These are phyloP conservation scores for Carex cristatella DNA, from an alignment of 176 grass and related monocot genomes.

Conservation along the genomic window DNA sequence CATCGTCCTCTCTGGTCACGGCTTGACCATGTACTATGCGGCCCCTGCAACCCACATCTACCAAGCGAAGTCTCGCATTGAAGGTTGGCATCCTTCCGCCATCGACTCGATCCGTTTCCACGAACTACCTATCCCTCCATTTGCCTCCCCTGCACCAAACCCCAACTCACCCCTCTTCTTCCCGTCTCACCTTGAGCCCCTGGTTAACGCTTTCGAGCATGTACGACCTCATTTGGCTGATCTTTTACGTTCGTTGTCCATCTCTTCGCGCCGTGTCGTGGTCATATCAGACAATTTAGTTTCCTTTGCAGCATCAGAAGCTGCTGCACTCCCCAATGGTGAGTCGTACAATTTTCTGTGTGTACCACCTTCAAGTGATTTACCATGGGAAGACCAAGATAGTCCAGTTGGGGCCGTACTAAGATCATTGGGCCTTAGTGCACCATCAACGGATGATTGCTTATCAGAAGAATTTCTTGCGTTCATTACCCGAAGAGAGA, in stretches of 20 bases:
- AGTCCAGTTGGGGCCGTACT: conserved; percentile 22
- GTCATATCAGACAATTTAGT: conserved; percentile 48
- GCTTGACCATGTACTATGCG: conserved; percentile 50
- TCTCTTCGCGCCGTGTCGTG: conserved; percentile 29
- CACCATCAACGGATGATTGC: conserved; percentile 30
- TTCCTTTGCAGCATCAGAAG: conserved; percentile 47
- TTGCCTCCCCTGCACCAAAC: conserved; percentile 28
- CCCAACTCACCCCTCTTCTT: conserved; percentile 26
- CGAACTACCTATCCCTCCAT: conserved; percentile 35
- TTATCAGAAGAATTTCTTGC: conserved; percentile 29
- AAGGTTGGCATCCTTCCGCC: conserved; percentile 29
- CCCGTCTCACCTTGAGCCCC: conserved; percentile 46
- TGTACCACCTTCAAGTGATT: conserved; percentile 32
- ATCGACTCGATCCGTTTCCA: conserved; percentile 34
- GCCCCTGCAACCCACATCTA: conserved; percentile 46
- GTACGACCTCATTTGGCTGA: conserved; percentile 18
- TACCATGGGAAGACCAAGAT: conserved; percentile 25
- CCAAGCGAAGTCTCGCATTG: conserved; percentile 39
- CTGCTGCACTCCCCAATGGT: conserved; percentile 32
- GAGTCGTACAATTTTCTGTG: conserved; percentile 44
- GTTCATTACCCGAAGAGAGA: neutral
- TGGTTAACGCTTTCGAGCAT: conserved; percentile 35
- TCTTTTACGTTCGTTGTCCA: conserved; percentile 31
- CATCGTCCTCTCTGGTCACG: conserved; percentile 40
- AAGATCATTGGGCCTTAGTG: conserved; percentile 18